Evolutionary conservation across 2,329 filamentous ascomycete genomes (phyloP), one percentile per base, ranked within the genome.

Genomic region (Pseudohalonectria lignicola): DNA sequence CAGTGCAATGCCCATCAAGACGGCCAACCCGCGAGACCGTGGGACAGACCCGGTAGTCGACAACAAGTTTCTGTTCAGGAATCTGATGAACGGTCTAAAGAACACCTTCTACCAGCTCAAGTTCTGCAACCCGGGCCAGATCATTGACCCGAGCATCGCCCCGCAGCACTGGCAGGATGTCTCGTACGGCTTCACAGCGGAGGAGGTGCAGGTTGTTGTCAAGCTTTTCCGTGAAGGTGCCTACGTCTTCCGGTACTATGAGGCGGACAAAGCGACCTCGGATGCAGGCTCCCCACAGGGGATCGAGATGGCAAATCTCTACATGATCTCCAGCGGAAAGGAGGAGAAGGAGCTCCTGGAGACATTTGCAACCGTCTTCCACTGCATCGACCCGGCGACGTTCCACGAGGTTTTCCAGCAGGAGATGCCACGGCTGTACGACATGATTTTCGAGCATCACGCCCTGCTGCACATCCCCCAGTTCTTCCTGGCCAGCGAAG

Each of bases 351-450:
- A 98, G 39, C 71, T 98, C 8, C 70, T 99, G 6, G 93, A 98
- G 64, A 94, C 86, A 3, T 99, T 99, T 56, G 92, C 90, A 2
- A 96, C 92, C 0, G 88, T 98, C 20, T 98, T 99, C 55, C 92
- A 98, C 56, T 93, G 90, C 60, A 92, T 99, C 46, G 92, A 99
- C 53, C 92, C 92, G 2, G 92, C 93, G 10, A 95, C 90, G 0
- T 98, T 99, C 55, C 88, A 98, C 52, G 92, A 99, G 63, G 87
- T 98, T 30, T 99, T 98, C 57, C 86, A 94, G 55, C 86, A 88
- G 43, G 92, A 96, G 63, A 96, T 99, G 43, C 90, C 90, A 28
- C 86, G 86, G 58, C 76, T 99, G 28, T 96, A 98, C 57, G 83
- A 94, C 45, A 90, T 96, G 73, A 95, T 94, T 62, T 94, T 96